Percentiles rank a stretch among this genome's conserved stretches.
These are phyloP conservation scores for Yarrowia sp. DNA, from an alignment of 805 yeast genomes.

Conservation along the genomic window DNA sequence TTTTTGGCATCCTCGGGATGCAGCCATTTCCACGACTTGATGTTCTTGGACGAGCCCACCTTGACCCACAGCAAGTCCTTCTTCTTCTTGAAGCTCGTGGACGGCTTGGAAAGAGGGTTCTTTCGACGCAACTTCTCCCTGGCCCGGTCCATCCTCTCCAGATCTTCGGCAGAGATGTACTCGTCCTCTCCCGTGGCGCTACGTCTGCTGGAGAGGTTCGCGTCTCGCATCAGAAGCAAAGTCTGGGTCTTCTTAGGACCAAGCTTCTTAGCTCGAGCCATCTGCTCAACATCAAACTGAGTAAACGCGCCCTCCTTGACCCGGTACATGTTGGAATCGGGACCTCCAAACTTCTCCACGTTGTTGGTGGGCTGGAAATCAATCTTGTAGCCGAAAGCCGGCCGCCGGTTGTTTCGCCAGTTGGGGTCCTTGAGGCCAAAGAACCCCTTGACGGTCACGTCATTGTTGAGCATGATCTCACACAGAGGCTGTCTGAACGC, in stretches of 20 bases:
- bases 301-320: constrained; percentile 11
- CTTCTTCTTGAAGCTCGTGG: neutral
- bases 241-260: neutral
- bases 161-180: neutral
- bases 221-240: too few relatives aligned
- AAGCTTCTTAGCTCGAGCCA: neutral
- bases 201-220: neutral
- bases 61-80: neutral
- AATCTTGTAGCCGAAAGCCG: neutral
- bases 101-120: neutral
- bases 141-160: neutral
- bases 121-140: too few relatives aligned
- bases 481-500: constrained; percentile 36
- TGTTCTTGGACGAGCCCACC: constrained; percentile 18
- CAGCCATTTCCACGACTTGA: constrained; percentile 31
- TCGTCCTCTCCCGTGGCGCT: neutral
- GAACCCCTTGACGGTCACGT: constrained; percentile 4
- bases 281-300: neutral
- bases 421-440: constrained; percentile 27
- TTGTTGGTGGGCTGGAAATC: constrained; percentile 9
- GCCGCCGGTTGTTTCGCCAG: constrained; percentile 17
- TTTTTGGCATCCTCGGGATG: neutral
- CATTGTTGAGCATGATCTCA: constrained; percentile 24
- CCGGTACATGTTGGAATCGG: neutral
- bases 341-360: constrained; percentile 1